These are phyloP conservation scores for Candida khao-thaluensis DNA, from an alignment of 805 yeast genomes.

Conservation along the genomic window DNA sequence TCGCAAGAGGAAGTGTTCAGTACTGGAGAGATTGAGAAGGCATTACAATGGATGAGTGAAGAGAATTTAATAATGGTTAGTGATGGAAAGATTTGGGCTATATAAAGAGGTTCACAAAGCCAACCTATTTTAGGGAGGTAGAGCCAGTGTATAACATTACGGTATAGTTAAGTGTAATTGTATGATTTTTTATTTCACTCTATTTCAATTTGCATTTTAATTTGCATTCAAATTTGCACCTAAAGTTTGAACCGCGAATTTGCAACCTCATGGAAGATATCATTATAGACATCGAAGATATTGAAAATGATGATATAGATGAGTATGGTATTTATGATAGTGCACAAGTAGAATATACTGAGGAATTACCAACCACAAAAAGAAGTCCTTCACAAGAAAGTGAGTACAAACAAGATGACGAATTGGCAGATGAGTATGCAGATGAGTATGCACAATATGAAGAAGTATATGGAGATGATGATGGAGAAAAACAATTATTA, in stretches of 20 bases:
- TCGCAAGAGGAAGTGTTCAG: conserved; percentile 41
- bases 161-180: too few relatives aligned
- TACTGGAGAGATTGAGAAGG: conserved; percentile 29
- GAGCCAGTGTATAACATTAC: too few relatives aligned
- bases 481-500: conserved; percentile 13
- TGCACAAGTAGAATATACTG: neutral
- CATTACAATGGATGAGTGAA: conserved; percentile 31
- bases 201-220: too few relatives aligned
- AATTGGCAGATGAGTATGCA: too few relatives aligned
- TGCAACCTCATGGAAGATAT: conserved; percentile 6
- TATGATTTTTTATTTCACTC: too few relatives aligned
- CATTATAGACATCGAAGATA: neutral
- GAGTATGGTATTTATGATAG: neutral
- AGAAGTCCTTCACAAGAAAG: too few relatives aligned
- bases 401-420: neutral
- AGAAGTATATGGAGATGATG: conserved; percentile 1
- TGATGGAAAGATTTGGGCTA: conserved; percentile 41
- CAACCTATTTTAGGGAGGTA: too few relatives aligned
- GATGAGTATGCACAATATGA: neutral
- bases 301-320: neutral
- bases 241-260: too few relatives aligned
- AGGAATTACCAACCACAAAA: neutral
- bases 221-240: too few relatives aligned
- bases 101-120: conserved; percentile 16
- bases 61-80: conserved; percentile 38